Base-by-base conservation (phyloP, 1,139 yeast species). In the Pichiaceae sp. region DNA sequence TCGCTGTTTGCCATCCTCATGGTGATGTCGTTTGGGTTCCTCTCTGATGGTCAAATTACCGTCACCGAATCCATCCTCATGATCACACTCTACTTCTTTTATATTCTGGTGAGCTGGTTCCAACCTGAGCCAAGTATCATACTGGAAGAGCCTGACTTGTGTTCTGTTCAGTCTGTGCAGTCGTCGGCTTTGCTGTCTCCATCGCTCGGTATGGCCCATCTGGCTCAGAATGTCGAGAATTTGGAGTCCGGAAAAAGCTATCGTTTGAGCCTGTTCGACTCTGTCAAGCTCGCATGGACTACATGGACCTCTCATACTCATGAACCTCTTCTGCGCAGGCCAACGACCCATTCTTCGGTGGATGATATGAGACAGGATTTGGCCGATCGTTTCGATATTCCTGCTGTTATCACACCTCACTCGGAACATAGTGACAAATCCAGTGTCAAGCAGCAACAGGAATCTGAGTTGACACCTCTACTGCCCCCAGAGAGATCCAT, bases 21-120 rank as follows among this genome's bases (percentile, higher is more conserved):
- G 4, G 35, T 59, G 1, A 39, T 70, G 3, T 63, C 74, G 29
- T 55, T 68, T 38, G 54, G 54, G 37, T 68, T 75, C 35, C 47
- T 77, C 12, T 55, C 62, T 3, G 83, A 77, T 54, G 76, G 75
- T 6, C 58, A 60, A 39, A 61, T 77, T 26, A 68, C 72, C 21
- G 37, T 62, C 3, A 37, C 49, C 12, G 83, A 77, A 47, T 70
- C 78, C 38, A 29, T 59, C 2, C 31, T 56, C 1, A 69, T 77
- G 76, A 52, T 67, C 1, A 14, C 47, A 3, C 44, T 66, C 25
- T 72, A 70, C 50, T 37, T 59, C 14, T 29, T 52, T 2, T 72
- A 72, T 42, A 59, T 72, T 4, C 29, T 46, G 3, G 44, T 65
- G 20, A 58, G 60, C 26, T 35, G 48, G 19, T 20, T 49, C 11